A percentile compares a stretch with the other conserved stretches of the same genome.
phyloP scores from a whole-genome alignment of 345 rosid genomes.

The Populus tremula region DNA sequence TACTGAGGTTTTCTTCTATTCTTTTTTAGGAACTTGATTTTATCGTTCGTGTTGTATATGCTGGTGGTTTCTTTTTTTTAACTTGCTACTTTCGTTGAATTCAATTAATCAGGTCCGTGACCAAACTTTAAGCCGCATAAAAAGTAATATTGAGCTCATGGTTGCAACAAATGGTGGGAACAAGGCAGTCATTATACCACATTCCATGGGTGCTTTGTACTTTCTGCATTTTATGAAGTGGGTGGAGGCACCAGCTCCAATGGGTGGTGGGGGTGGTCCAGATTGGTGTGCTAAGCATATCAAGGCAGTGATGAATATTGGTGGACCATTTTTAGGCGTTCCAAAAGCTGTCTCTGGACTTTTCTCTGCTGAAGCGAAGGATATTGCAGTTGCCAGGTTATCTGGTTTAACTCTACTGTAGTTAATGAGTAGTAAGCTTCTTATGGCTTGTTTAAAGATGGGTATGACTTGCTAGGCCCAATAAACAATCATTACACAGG shows the following conservation, averaged over 20 bases:
- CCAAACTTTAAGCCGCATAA: slow-evolving; percentile 75
- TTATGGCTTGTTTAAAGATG: not conserved
- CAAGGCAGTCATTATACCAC: slow-evolving; percentile 88
- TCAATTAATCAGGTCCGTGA: slow-evolving; percentile 67
- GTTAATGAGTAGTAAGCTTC: not conserved
- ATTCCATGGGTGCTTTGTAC: slow-evolving; percentile 95
- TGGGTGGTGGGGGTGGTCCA: slow-evolving; percentile 96
- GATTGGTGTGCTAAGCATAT: slow-evolving; percentile 95
- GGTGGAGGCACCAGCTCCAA: slow-evolving; percentile 97
- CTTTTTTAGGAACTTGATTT: slow-evolving; percentile 3
- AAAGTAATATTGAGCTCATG: slow-evolving; percentile 78
- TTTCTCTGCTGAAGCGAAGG: slow-evolving; percentile 93
- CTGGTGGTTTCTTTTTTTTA: slow-evolving; percentile 1
- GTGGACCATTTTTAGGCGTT: slow-evolving; percentile 92
- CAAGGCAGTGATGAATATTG: slow-evolving; percentile 88
- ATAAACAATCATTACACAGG: not conserved
- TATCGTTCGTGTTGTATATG: not conserved
- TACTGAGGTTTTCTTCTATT: slow-evolving; percentile 61
- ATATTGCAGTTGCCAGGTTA: slow-evolving; percentile 93
- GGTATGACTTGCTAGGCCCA: not conserved
- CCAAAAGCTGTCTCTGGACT: slow-evolving; percentile 87
- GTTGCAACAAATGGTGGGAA: slow-evolving; percentile 77
- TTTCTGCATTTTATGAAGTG: slow-evolving; percentile 97
- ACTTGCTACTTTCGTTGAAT: not conserved
- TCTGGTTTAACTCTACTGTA: not conserved